These are phyloP conservation scores for Colletotrichum brevisporum DNA, from an alignment of 2,329 filamentous ascomycete genomes.

Conservation along the genomic window DNA sequence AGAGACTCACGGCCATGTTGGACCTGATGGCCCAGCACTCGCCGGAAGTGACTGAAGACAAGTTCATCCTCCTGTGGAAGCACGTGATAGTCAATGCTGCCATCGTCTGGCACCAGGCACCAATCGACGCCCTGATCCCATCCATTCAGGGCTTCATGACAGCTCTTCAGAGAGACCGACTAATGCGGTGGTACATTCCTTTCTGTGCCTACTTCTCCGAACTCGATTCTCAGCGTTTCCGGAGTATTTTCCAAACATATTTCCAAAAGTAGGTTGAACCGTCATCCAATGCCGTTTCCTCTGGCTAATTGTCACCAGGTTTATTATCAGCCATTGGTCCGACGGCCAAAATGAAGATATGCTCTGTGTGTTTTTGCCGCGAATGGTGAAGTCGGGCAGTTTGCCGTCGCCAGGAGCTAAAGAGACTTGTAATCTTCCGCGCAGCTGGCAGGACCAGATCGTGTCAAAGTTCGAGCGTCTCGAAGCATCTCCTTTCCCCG, in stretches of 20 bases:
- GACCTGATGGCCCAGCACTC: conserved; percentile 59
- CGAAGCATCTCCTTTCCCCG: conserved; percentile 75
- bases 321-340: conserved; percentile 81
- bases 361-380: conserved; percentile 77
- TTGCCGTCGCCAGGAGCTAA: conserved; percentile 68
- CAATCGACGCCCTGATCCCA: conserved; percentile 84
- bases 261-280: conserved; percentile 77
- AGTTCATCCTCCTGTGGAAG: conserved; percentile 67
- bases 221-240: conserved; percentile 81
- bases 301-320: conserved; percentile 63
- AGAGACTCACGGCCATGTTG: conserved; percentile 68
- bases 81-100: conserved; percentile 70
- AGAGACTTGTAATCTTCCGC: conserved; percentile 70
- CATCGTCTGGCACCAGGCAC: conserved; percentile 80
- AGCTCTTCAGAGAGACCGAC: conserved; percentile 73
- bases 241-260: conserved; percentile 81
- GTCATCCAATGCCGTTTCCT: not conserved
- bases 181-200: conserved; percentile 82
- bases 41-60: conserved; percentile 51
- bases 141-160: conserved; percentile 76
- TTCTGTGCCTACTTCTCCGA: conserved; percentile 89
- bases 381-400: conserved; percentile 69
- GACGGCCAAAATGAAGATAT: conserved; percentile 75
- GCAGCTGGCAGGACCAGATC: conserved; percentile 81
- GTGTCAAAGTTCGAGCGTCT: conserved; percentile 77